A percentile compares a stretch with the other conserved stretches of the same genome.
phyloP scores from a whole-genome alignment of 2,329 filamentous ascomycete genomes.

The Cladophialophora carrionii region DNA sequence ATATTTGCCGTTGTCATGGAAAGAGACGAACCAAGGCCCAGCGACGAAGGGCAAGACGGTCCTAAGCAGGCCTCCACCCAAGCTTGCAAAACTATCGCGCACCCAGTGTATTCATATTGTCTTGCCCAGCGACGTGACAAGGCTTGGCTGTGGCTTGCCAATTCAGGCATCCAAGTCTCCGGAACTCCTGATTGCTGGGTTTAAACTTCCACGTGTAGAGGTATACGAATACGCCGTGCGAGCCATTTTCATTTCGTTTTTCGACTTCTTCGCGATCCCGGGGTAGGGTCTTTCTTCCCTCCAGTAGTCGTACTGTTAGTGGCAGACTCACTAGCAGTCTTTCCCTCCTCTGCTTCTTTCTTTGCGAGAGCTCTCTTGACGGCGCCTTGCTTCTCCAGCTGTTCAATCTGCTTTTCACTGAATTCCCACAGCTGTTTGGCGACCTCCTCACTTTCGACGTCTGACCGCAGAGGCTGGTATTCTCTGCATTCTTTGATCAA shows the following conservation, averaged over 20 bases:
- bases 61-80: not conserved
- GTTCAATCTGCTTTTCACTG: constrained; percentile 81
- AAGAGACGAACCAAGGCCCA: not conserved
- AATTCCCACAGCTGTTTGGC: constrained; percentile 89
- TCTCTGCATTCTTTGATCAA: constrained; percentile 88
- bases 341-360: constrained; percentile 48
- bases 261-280: constrained; percentile 48
- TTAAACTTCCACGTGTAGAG: not conserved
- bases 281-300: constrained; percentile 40
- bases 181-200: constrained; percentile 2
- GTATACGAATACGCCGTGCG: constrained; percentile 11
- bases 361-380: constrained; percentile 62
- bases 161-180: constrained; percentile 16
- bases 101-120: not conserved
- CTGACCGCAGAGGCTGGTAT: constrained; percentile 69
- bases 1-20: not conserved
- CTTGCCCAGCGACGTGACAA: constrained; percentile 1
- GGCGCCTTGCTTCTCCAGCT: constrained; percentile 78
- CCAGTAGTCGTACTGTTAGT: constrained; percentile 20
- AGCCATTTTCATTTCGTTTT: constrained; percentile 40
- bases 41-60: not conserved
- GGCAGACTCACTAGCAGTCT: constrained; percentile 33
- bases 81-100: not conserved
- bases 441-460: constrained; percentile 75
- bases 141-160: constrained; percentile 20